These are phyloP conservation scores for Candida railenensis DNA, from an alignment of 805 yeast genomes.

Conservation along the genomic window DNA sequence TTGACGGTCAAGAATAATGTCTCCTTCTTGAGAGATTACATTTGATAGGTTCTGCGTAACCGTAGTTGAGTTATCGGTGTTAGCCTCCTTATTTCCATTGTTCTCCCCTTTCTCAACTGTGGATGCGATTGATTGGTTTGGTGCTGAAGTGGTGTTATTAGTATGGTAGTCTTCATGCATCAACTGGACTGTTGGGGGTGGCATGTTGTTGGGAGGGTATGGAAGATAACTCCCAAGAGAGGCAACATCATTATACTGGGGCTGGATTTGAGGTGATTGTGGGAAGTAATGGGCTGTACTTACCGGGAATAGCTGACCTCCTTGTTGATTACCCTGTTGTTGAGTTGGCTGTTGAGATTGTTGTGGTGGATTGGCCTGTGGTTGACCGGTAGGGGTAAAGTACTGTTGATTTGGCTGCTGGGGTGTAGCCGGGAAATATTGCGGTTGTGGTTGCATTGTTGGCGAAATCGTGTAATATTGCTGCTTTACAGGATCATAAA, in stretches of 20 bases:
- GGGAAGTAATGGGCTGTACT: conserved; percentile 1
- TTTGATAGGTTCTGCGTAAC: background rate
- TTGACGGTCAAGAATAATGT: background rate
- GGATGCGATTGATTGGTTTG: background rate
- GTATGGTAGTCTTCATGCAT: conserved; percentile 3
- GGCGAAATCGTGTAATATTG: conserved; percentile 42
- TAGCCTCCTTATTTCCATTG: background rate
- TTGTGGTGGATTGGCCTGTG: conserved; percentile 8
- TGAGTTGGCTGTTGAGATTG: conserved; percentile 9
- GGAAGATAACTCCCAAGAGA: conserved; percentile 7
- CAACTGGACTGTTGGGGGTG: conserved; percentile 2
- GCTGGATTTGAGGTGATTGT: conserved; percentile 4
- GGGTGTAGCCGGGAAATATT: conserved; percentile 38
- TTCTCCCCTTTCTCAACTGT: background rate
- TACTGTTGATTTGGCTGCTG: conserved; percentile 19
- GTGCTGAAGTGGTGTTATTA: background rate
- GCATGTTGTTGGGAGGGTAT: conserved; percentile 5
- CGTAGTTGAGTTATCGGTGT: background rate
- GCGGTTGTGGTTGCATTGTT: conserved; percentile 30
- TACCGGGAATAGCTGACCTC: background rate
- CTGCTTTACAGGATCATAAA: conserved; percentile 34
- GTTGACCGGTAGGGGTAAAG: conserved; percentile 8
- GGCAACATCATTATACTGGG: conserved; percentile 1
- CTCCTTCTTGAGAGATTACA: conserved; percentile 1
- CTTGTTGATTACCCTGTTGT: conserved; percentile 2